phyloP scores from a whole-genome alignment of 1,139 yeast species.

The Suzukiozyma palmioleophila region DNA sequence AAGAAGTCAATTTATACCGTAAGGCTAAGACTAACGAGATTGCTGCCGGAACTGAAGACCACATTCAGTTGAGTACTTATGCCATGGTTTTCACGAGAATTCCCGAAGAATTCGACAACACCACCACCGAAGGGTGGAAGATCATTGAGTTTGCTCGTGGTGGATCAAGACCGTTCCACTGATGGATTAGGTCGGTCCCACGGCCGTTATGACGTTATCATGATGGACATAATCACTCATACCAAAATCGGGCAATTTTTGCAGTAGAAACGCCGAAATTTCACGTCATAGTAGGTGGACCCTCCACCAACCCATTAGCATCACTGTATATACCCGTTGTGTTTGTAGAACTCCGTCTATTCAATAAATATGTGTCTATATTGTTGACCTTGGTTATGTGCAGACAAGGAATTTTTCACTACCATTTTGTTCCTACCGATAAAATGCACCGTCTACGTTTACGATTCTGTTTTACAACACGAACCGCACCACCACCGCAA shows the following conservation, averaged over 20 bases:
- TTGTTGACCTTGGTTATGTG: neutral
- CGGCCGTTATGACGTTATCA: no score
- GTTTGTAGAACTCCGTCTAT: no score
- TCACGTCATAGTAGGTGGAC: no score
- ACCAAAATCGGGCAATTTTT: no score
- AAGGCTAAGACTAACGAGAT: slow-evolving; percentile 89
- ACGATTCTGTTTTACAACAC: no score
- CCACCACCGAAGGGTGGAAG: slow-evolving; percentile 96
- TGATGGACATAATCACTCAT: no score
- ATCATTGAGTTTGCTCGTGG: slow-evolving; percentile 93
- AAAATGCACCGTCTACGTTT: no score
- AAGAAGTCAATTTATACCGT: slow-evolving; percentile 88
- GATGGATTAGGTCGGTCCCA: no score
- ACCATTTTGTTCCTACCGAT: no score
- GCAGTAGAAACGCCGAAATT: no score
- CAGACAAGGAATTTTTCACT: neutral
- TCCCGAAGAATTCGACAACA: slow-evolving; percentile 87
- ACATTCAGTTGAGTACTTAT: slow-evolving; percentile 86
- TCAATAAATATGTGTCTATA: neutral
- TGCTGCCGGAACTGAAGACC: slow-evolving; percentile 95
- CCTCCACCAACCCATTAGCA: no score
- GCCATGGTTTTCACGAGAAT: slow-evolving; percentile 94
- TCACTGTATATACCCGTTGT: no score
- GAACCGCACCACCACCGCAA: slow-evolving; percentile 6
- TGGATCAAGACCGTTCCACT: slow-evolving; percentile 86